Base-by-base conservation (phyloP, 2,329 filamentous ascomycete species). In the Triangularia verruculosa region DNA sequence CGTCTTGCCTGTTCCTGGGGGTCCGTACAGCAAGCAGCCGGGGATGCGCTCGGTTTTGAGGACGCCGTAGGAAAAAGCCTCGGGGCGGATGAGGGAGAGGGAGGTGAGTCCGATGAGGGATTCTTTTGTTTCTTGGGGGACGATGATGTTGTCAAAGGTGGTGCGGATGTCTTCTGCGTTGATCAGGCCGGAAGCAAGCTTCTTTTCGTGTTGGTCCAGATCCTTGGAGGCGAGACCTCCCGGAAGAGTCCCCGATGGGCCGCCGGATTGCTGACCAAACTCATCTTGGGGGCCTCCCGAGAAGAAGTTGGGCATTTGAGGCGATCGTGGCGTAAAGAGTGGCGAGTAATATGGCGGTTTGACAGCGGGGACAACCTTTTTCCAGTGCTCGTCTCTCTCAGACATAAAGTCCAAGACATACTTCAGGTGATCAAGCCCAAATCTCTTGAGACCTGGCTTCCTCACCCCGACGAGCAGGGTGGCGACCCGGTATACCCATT, bases 31-130 rank as follows among this genome's bases (percentile, higher is more conserved):
- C 0, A 97, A 84, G 56, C 95, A 87, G 13, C 95, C 95, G 0
- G 93, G 91, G 57, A 99, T 96, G 70, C 92, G 91, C 73, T 98
- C 93, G 0, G 88, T 92, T 1, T 93, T 91, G 12, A 99, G 84
- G 3, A 99, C 92, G 76, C 95, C 95, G 70, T 99, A 99, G 11
- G 88, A 89, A 77, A 98, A 99, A n/a, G 93, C 94, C 66, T 98
- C 93, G 0, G 95, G 95, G 0, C 94, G 88, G 58, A 92, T 82
- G 4, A 99, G 82, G 0, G 93, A 95, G 17, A 99, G 81, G 0
- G 91, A 92, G 0, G 95, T 99, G 58, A 98, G 83, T 4, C 92
- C 92, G 74, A 94, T 93, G 61, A 99, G 82, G 1, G 93, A 90
- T 22, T 95, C 91, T 28, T 96, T 90, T 1, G 92, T 97, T 65